Percentiles rank a stretch among this genome's conserved stretches.
These are phyloP conservation scores for Lithohypha guttulata DNA, from an alignment of 2,329 filamentous ascomycete genomes.

Conservation along the genomic window DNA sequence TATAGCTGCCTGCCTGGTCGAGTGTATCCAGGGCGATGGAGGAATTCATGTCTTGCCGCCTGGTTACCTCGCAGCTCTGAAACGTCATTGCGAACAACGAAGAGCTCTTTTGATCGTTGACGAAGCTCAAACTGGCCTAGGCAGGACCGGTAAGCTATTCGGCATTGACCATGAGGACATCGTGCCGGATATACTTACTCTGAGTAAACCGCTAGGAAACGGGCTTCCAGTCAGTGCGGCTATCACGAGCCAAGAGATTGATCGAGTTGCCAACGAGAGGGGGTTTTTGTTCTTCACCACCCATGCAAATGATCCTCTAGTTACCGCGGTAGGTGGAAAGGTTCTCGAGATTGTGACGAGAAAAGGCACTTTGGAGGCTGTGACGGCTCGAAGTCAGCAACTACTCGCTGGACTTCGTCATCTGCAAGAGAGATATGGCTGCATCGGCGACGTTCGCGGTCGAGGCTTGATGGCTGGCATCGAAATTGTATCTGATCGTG, in stretches of 20 bases:
- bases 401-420: constrained; percentile 38
- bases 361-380: constrained; percentile 42
- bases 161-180: constrained; percentile 46
- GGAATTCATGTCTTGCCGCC: constrained; percentile 50
- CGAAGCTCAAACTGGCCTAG: constrained; percentile 50
- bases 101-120: constrained; percentile 50
- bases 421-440: constrained; percentile 44
- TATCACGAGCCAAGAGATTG: constrained; percentile 45
- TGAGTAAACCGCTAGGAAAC: constrained; percentile 52
- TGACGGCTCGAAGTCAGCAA: constrained; percentile 34
- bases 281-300: constrained; percentile 52
- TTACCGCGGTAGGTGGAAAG: constrained; percentile 50
- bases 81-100: constrained; percentile 42
- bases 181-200: constrained; percentile 48
- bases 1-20: constrained; percentile 52
- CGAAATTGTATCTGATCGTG: constrained; percentile 45
- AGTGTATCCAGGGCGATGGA: constrained; percentile 49
- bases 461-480: constrained; percentile 48
- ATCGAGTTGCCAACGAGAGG: constrained; percentile 35
- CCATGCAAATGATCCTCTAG: constrained; percentile 51
- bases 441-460: constrained; percentile 52
- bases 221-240: constrained; percentile 50
- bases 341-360: constrained; percentile 51
- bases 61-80: constrained; percentile 49
- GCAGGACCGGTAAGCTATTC: constrained; percentile 47